phyloP scores from a whole-genome alignment of 176 grass and related monocot species.

The Elaeis guineensis region DNA sequence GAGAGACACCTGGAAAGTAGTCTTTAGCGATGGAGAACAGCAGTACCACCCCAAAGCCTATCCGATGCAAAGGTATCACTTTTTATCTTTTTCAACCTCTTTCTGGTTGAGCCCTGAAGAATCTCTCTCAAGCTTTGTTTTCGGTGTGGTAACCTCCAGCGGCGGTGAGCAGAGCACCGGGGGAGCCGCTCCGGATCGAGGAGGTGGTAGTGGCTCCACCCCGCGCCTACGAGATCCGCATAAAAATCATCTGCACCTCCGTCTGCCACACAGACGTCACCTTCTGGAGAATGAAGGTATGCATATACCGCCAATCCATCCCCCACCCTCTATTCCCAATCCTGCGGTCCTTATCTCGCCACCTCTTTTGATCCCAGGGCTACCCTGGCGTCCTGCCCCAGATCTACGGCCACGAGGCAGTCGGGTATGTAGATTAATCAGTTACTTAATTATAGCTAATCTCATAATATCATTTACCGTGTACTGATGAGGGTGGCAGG shows the following conservation, averaged over 20 bases:
- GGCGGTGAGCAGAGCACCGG: constrained; percentile 49
- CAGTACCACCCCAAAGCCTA: constrained; percentile 21
- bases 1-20: too few relatives aligned
- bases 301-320: too few relatives aligned
- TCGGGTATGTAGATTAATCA: constrained; percentile 41
- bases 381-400: constrained; percentile 20
- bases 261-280: constrained; percentile 64
- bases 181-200: constrained; percentile 56
- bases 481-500: constrained; percentile 13
- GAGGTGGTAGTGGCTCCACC: constrained; percentile 73
- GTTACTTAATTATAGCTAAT: too few relatives aligned
- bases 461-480: neutral
- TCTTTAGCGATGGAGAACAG: constrained; percentile 23
- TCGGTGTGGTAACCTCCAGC: constrained; percentile 19
- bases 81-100: too few relatives aligned
- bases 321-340: neutral
- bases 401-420: constrained; percentile 65
- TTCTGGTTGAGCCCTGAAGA: too few relatives aligned
- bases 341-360: neutral
- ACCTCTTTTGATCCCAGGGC: neutral
- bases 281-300: constrained; percentile 47
- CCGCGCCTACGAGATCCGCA: constrained; percentile 43
- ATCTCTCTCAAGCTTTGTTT: neutral
- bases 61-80: constrained; percentile 59
- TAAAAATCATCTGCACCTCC: constrained; percentile 60